phyloP scores from a whole-genome alignment of 352 stramenopile species.

The Hyaloperonospora arabidopsidis region DNA sequence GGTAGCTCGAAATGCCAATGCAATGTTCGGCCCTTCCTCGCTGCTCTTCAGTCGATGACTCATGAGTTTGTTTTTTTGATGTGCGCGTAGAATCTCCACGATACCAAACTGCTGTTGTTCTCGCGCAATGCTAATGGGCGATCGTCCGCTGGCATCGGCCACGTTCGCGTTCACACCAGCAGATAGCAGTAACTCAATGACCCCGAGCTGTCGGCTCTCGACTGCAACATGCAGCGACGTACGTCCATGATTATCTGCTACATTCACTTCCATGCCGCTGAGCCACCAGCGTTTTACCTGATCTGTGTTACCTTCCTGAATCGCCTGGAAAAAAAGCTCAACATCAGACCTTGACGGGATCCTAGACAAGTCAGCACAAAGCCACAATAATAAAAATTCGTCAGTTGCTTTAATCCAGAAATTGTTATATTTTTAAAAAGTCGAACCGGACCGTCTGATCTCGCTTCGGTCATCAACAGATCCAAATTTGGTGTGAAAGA shows the following conservation, averaged over 20 bases:
- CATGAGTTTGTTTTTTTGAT: constrained; percentile 46
- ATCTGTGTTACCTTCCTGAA: constrained; percentile 58
- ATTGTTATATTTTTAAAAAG: too few relatives aligned
- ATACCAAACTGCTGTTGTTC: constrained; percentile 51
- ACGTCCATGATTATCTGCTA: constrained; percentile 39
- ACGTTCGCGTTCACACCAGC: constrained; percentile 55
- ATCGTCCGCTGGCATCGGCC: constrained; percentile 46
- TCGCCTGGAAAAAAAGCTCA: constrained; percentile 44
- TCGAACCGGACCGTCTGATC: constrained; percentile 19
- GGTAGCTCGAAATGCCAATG: constrained; percentile 47
- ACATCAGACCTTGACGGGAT: constrained; percentile 35
- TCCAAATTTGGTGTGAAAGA: constrained; percentile 13
- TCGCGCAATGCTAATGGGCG: constrained; percentile 57
- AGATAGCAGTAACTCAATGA: constrained; percentile 71
- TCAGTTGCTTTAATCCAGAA: neutral
- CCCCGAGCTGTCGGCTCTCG: constrained; percentile 54
- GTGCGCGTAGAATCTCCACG: constrained; percentile 50
- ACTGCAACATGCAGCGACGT: constrained; percentile 76
- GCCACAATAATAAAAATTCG: neutral
- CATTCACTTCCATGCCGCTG: constrained; percentile 51
- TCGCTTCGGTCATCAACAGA: constrained; percentile 6
- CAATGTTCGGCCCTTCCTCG: constrained; percentile 38
- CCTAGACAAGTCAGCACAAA: constrained; percentile 9
- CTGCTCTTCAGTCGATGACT: constrained; percentile 24
- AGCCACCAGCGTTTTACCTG: constrained; percentile 76